Conservation (phyloP, 1,139 yeast genomes). For the Candida tetrigidarum region DNA sequence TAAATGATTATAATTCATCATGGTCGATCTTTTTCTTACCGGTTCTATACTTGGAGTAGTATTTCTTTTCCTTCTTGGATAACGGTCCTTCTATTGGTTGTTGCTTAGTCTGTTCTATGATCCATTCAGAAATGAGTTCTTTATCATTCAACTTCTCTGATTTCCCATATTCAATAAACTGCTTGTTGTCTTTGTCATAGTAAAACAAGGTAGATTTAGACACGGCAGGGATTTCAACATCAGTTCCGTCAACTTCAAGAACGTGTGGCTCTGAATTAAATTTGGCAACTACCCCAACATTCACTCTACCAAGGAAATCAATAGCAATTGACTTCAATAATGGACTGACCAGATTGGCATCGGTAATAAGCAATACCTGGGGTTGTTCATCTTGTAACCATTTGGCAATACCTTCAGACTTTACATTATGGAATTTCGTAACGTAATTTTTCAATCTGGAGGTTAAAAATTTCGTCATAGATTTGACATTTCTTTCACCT, state of each 20-base stretch:
- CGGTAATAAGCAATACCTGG: constrained; percentile 50
- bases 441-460: constrained; percentile 76
- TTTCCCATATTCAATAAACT: constrained; percentile 25
- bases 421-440: constrained; percentile 44
- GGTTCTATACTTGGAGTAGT: constrained; percentile 33
- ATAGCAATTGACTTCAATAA: constrained; percentile 74
- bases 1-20: constrained; percentile 34
- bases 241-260: constrained; percentile 23
- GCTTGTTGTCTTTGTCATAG: constrained; percentile 26
- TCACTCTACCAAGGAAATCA: constrained; percentile 56
- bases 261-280: constrained; percentile 23
- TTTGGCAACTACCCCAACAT: constrained; percentile 32
- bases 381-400: constrained; percentile 32
- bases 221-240: constrained; percentile 25
- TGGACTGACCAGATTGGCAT: constrained; percentile 56
- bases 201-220: constrained; percentile 33
- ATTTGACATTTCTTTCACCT: constrained; percentile 68
- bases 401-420: constrained; percentile 27
- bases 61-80: constrained; percentile 38
- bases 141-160: constrained; percentile 35
- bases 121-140: constrained; percentile 38
- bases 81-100: constrained; percentile 44
- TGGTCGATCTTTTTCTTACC: constrained; percentile 33
- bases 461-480: constrained; percentile 60
- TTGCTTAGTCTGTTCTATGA: constrained; percentile 29